These are phyloP conservation scores for Agaricus blazei DNA, from an alignment of 768 basidiomycete species.

Conservation along the genomic window DNA sequence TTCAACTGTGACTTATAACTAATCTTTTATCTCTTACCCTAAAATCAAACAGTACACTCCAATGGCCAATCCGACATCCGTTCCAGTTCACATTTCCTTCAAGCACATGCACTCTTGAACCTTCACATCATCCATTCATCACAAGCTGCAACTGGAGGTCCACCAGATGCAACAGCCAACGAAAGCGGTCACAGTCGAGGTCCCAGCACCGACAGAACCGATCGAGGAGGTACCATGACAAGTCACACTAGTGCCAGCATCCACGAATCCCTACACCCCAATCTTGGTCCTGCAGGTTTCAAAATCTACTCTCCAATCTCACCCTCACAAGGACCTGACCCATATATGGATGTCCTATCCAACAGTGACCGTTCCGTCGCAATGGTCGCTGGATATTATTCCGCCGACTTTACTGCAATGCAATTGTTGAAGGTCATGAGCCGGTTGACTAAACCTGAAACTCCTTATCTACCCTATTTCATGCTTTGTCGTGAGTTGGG, in stretches of 20 bases:
- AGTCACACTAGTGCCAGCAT: constrained; percentile 29
- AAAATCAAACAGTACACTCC: constrained; percentile 51
- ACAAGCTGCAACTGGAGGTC: constrained; percentile 39
- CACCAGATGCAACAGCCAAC: constrained; percentile 15
- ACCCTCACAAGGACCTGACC: constrained; percentile 23
- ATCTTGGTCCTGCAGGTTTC: constrained; percentile 57
- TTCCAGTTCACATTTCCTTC: constrained; percentile 71
- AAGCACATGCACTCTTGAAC: constrained; percentile 79
- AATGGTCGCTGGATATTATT: constrained; percentile 40
- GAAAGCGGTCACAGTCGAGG: constrained; percentile 9
- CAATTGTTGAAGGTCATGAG: constrained; percentile 81
- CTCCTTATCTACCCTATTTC: constrained; percentile 72
- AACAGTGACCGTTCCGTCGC: constrained; percentile 26
- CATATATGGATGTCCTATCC: constrained; percentile 14
- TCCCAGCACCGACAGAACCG: neutral
- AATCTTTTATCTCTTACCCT: no score
- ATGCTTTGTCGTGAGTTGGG: constrained; percentile 80
- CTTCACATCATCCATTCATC: constrained; percentile 85
- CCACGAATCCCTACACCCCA: constrained; percentile 50
- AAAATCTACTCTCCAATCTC: constrained; percentile 49
- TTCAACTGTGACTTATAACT: neutral
- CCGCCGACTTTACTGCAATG: constrained; percentile 70
- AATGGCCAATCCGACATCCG: constrained; percentile 52
- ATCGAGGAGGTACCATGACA: constrained; percentile 15
- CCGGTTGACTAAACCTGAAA: constrained; percentile 60